Conservation (phyloP, 2,329 filamentous ascomycete genomes). For the Ophiostoma sp. region DNA sequence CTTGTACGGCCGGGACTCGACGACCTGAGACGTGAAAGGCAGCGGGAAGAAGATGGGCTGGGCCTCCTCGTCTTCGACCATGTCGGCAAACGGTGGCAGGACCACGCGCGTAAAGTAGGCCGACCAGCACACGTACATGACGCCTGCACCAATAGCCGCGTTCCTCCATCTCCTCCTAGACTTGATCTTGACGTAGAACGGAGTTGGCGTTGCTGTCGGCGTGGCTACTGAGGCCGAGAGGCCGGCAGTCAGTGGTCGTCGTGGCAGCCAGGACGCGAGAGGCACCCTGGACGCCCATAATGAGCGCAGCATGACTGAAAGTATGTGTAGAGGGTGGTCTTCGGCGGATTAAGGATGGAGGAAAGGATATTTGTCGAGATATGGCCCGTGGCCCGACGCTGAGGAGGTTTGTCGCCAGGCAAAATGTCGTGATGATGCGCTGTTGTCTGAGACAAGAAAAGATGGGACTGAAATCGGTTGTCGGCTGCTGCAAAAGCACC, state of each 20-base stretch:
- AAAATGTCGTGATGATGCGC: slow-evolving; percentile 2
- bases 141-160: slow-evolving; percentile 27
- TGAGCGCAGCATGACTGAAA: slow-evolving; percentile 26
- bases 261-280: slow-evolving; percentile 19
- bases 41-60: slow-evolving; percentile 59
- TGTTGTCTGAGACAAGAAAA: background rate
- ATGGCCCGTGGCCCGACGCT: slow-evolving; percentile 10
- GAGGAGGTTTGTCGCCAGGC: background rate
- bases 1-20: slow-evolving; percentile 53
- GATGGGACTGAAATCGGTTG: background rate
- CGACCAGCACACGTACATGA: slow-evolving; percentile 30
- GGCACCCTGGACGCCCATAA: slow-evolving; percentile 25
- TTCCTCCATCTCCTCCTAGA: slow-evolving; percentile 28
- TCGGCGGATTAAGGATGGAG: too few species aligned
- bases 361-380: background rate
- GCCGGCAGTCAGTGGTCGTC: background rate
- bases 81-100: slow-evolving; percentile 42
- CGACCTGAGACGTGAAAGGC: slow-evolving; percentile 55
- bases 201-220: slow-evolving; percentile 12
- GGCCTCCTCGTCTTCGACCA: slow-evolving; percentile 24
- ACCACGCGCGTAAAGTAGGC: slow-evolving; percentile 48
- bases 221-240: background rate
- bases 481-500: background rate
- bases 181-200: slow-evolving; percentile 29
- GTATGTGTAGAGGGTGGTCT: background rate